A percentile compares a stretch with the other conserved stretches of the same genome.
Evolutionary conservation across 2,329 filamentous ascomycete genomes (phyloP).

Genomic region (Xylaria sp.): DNA sequence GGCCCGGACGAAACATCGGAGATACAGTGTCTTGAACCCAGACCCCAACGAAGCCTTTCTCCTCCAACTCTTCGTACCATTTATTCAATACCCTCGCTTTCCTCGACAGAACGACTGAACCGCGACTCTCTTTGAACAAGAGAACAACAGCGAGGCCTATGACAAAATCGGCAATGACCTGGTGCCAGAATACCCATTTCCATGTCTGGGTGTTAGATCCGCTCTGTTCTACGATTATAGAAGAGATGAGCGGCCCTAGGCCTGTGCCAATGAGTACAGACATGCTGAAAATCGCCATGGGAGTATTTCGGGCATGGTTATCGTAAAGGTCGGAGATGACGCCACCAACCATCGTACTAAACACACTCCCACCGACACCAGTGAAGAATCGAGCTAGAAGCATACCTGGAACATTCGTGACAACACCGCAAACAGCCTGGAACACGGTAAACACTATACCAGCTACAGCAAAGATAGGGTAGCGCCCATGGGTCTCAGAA

Average conservation of each 20-base stretch:
- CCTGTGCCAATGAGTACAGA: slow-evolving; percentile 82
- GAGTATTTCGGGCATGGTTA: slow-evolving; percentile 81
- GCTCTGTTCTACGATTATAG: slow-evolving; percentile 74
- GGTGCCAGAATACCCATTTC: slow-evolving; percentile 92
- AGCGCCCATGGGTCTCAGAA: slow-evolving; percentile 87
- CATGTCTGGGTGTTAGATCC: slow-evolving; percentile 61
- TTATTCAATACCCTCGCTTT: slow-evolving; percentile 79
- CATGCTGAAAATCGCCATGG: slow-evolving; percentile 91
- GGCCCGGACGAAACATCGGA: slow-evolving; percentile 26
- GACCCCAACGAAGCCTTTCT: slow-evolving; percentile 66
- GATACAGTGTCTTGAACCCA: slow-evolving; percentile 48
- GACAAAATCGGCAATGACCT: slow-evolving; percentile 75
- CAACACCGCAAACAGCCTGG: slow-evolving; percentile 78
- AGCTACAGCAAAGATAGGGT: slow-evolving; percentile 81
- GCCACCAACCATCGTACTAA: slow-evolving; percentile 92
- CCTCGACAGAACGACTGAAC: slow-evolving; percentile 79
- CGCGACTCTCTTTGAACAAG: slow-evolving; percentile 85
- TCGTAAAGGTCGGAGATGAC: slow-evolving; percentile 89
- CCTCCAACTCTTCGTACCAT: slow-evolving; percentile 82
- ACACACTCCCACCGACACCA: slow-evolving; percentile 80
- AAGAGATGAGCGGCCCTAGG: slow-evolving; percentile 77
- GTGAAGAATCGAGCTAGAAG: slow-evolving; percentile 79
- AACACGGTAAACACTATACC: slow-evolving; percentile 77
- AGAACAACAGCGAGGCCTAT: slow-evolving; percentile 73
- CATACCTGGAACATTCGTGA: slow-evolving; percentile 77